Base-by-base conservation (phyloP, 495 filamentous ascomycete genomes). In the Podospora anserina region DNA sequence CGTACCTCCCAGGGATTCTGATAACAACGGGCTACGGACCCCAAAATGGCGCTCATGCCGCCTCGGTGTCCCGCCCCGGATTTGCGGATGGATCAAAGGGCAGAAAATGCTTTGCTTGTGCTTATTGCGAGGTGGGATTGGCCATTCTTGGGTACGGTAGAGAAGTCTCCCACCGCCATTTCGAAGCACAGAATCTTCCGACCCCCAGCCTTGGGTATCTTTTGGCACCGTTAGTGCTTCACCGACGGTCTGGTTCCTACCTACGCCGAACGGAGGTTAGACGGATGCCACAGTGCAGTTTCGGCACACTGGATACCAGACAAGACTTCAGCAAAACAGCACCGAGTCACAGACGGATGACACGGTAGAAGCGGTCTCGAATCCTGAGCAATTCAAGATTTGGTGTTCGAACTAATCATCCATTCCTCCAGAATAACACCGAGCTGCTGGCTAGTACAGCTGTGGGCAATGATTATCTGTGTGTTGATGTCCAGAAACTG, bases 1-100 rank as follows among this genome's bases (percentile, higher is more conserved):
- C 72, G 72, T 72, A 65, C 66, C 27, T 66, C 67, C 66, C 75
- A 69, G 64, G 64, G 66, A 28, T 74, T 70, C 67, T 71, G 67
- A 70, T 61, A 69, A 61, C 75, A 68, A 61, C 63, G 66, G 73
- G 64, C 63, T 66, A 64, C 56, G 61, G 62, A 64, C 55, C 63
- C 72, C 65, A 63, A 74, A 75, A 75, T 44, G 49, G 67, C 71
- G 68, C 58, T 66, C 16, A 68, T 64, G 68, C 72, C 72, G 72
- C 39, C 44, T 61, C 69, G 23, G 61, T 61, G 69, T 19, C 67
- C 71, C 23, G 67, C 74, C 74, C 70, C 72, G 65, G 72, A 71
- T 71, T 71, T 72, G 67, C 61, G 66, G 66, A 71, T 59, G 56
- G 53, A 53, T 34, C 19, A n/a, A n/a, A 15, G 20, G 39, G 26